phyloP scores from a whole-genome alignment of 225 moss, liverwort and hornwort genomes.

The Anthoceros angustus region DNA sequence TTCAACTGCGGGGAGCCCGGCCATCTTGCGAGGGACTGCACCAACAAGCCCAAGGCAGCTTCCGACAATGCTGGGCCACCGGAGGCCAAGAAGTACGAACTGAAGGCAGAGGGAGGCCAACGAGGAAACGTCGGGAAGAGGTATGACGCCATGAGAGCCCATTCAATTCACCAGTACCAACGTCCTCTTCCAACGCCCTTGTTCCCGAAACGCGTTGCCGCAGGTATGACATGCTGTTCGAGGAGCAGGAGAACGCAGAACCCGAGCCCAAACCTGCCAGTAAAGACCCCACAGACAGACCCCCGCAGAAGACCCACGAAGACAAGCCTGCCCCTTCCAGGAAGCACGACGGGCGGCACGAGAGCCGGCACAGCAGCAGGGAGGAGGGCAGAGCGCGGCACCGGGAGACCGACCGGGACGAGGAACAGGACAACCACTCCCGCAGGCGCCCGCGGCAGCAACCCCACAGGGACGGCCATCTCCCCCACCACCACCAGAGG shows the following conservation, averaged over 20 bases:
- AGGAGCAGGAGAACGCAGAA: conserved; percentile 23
- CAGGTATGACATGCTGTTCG: conserved; percentile 93
- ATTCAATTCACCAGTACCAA: not conserved
- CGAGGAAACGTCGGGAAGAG: conserved; percentile 56
- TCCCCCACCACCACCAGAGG: too few relatives aligned
- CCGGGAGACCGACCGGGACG: too few relatives aligned
- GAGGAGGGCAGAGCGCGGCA: too few relatives aligned
- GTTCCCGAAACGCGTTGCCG: not conserved
- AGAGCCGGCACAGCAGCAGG: too few relatives aligned
- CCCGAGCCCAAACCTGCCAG: not conserved
- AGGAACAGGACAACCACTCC: too few relatives aligned
- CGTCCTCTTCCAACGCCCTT: not conserved
- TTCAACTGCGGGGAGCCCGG: conserved; percentile 86
- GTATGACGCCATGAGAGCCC: conserved; percentile 11
- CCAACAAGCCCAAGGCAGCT: conserved; percentile 20
- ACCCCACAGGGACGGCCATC: too few relatives aligned
- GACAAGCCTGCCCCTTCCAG: too few relatives aligned
- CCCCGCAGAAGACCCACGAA: too few relatives aligned
- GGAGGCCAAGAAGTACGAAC: conserved; percentile 58
- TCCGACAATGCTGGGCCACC: conserved; percentile 21
- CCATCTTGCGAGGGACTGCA: conserved; percentile 79
- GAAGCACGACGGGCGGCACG: too few relatives aligned
- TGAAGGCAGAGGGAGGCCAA: conserved; percentile 78
- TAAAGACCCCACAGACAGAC: too few relatives aligned
- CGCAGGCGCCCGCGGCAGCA: too few relatives aligned